Conservation (phyloP, 352 stramenopile species). For the Thraustotheca clavata region DNA sequence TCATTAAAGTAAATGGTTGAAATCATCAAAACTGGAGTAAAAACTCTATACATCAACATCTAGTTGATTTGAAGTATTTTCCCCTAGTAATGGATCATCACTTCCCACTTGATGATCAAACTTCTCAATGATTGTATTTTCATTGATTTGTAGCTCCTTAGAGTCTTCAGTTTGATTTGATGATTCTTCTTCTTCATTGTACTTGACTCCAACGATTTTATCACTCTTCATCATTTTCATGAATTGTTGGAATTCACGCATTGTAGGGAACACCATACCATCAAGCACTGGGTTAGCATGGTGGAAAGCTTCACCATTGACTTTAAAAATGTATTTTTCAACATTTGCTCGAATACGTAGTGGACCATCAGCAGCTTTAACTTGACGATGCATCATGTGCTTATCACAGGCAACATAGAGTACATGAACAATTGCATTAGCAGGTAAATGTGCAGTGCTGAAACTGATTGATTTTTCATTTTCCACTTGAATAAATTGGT, state of each 20-base stretch:
- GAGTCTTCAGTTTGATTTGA: conserved; percentile 7
- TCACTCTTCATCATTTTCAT: conserved; percentile 22
- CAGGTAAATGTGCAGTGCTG: conserved; percentile 14
- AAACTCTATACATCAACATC: too few relatives aligned
- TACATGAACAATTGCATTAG: conserved; percentile 11
- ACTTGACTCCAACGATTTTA: conserved; percentile 1
- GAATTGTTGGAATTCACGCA: conserved; percentile 22
- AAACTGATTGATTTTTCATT: conserved; percentile 15
- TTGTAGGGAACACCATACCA: conserved; percentile 20
- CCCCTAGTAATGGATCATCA: too few relatives aligned
- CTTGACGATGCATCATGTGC: conserved; percentile 16
- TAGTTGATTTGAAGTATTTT: too few relatives aligned
- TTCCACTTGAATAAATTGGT: conserved; percentile 20
- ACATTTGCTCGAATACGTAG: conserved; percentile 15
- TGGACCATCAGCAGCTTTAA: conserved; percentile 12
- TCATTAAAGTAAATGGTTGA: too few relatives aligned
- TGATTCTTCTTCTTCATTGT: conserved; percentile 1
- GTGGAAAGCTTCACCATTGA: conserved; percentile 20
- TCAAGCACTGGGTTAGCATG: conserved; percentile 18
- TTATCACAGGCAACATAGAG: conserved; percentile 19
- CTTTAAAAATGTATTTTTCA: conserved; percentile 19
- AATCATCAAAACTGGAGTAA: too few relatives aligned
- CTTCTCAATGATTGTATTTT: not conserved
- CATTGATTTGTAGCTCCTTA: not conserved
- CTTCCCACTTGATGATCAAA: too few relatives aligned